Evolutionary conservation across 192 early-diverging fungal species (phyloP), one percentile per base, ranked within the genome.

Genomic region (Linnemannia hyalina): DNA sequence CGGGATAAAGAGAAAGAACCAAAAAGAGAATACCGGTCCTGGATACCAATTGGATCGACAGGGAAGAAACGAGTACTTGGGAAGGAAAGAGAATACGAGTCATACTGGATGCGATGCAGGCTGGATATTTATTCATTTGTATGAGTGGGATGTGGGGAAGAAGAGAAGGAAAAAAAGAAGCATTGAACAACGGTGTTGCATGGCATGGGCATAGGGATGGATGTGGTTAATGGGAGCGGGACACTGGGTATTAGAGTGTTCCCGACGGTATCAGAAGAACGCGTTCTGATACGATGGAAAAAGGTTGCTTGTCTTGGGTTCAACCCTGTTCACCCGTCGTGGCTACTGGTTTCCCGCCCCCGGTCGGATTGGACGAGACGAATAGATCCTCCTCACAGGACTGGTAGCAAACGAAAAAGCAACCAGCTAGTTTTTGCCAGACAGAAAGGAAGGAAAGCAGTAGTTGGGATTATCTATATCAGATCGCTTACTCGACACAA

Each of bases 1-100:
- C 75, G 75, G 60, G 60, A 75, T 32, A 20, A 65, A 63, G 7
- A 57, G 69, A 77, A 32, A 70, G 26, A 38, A 68, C 10, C 29
- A 35, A 42, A 77, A 23, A 38, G 32, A 20, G 52, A 35, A 35
- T 38, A 41, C 10, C 38, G 23, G 54, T n/a, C 49, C 49, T 38
- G 32, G 54, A 55, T n/a, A 29, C 36, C 22, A 42, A 26, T 15
- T 29, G 60, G 54, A 76, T 38, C 11, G 52, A 35, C 32, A 75
- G 38, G 38, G 38, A 75, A 55, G 36, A 35, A 71, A 46, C 44
- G 44, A 52, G 49, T 52, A 20, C 49, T 20, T 22, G 49, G 49
- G 49, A 65, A 32, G 68, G 23, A 73, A 29, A 44, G n/a, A 75
- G 40, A 54, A 42, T 40, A 16, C 42, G n/a, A 23, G 40, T n/a